A percentile compares a stretch with the other conserved stretches of the same genome.
These are phyloP conservation scores for Apiospora sp. DNA, from an alignment of 2,329 filamentous ascomycete genomes.

Conservation along the genomic window DNA sequence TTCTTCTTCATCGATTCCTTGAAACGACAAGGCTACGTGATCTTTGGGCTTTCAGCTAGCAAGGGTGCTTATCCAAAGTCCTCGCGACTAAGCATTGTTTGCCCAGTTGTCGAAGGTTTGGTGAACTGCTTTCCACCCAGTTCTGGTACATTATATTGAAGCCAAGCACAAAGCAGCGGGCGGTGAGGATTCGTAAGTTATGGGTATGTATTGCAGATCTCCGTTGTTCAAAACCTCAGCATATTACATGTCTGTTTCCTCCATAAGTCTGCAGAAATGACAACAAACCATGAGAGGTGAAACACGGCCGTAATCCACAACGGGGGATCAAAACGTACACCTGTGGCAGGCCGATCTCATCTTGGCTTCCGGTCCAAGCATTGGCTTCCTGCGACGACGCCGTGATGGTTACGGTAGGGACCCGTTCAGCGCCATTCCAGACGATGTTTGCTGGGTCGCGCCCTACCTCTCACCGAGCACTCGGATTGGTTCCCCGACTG, in stretches of 20 bases:
- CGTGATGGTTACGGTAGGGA: background rate
- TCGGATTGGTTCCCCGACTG: conserved; percentile 16
- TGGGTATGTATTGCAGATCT: conserved; percentile 13
- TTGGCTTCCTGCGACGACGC: conserved; percentile 5
- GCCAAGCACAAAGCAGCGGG: conserved; percentile 3
- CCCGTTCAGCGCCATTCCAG: conserved; percentile 1
- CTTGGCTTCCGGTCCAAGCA: conserved; percentile 33
- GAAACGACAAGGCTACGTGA: conserved; percentile 3
- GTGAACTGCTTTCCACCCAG: background rate
- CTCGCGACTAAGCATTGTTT: background rate
- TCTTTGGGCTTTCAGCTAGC: background rate
- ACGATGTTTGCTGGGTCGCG: background rate
- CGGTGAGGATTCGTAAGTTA: conserved; percentile 12
- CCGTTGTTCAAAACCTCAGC: conserved; percentile 16
- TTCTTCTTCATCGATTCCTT: too few species aligned
- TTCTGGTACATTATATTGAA: conserved; percentile 9
- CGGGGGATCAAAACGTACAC: conserved; percentile 41
- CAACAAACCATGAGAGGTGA: conserved; percentile 40
- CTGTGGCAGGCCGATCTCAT: conserved; percentile 37
- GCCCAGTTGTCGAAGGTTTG: background rate
- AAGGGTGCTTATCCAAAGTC: background rate
- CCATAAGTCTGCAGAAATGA: conserved; percentile 3
- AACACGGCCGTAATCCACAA: conserved; percentile 45
- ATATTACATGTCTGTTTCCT: conserved; percentile 1
- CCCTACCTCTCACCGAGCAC: conserved; percentile 8